These are phyloP conservation scores for Metschnikowia dekortorum DNA, from an alignment of 805 yeast genomes.

Conservation along the genomic window DNA sequence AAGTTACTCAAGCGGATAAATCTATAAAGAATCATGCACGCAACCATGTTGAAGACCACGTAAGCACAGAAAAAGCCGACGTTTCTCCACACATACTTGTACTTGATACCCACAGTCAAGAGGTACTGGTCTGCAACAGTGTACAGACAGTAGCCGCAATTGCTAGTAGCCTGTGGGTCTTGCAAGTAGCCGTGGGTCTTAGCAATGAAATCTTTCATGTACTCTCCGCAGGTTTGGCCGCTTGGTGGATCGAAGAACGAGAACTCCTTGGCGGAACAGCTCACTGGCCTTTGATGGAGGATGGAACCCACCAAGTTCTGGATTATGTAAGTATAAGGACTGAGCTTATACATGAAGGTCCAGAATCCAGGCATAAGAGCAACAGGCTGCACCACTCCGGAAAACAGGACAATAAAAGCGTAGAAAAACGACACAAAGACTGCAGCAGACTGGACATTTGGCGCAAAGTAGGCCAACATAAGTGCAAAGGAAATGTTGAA, in stretches of 20 bases:
- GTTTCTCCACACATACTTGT: slow-evolving; percentile 14
- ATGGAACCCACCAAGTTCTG: slow-evolving; percentile 47
- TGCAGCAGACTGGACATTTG: slow-evolving; percentile 64
- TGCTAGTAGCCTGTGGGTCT: slow-evolving; percentile 9
- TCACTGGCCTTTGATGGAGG: slow-evolving; percentile 41
- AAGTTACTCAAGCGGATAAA: slow-evolving; percentile 9
- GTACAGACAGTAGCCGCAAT: slow-evolving; percentile 12
- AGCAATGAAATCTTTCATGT: slow-evolving; percentile 9
- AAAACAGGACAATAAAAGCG: slow-evolving; percentile 55
- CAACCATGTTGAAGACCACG: slow-evolving; percentile 12
- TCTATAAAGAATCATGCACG: slow-evolving; percentile 12
- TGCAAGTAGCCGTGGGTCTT: slow-evolving; percentile 9
- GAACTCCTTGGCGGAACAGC: slow-evolving; percentile 47
- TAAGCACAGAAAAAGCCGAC: slow-evolving; percentile 12
- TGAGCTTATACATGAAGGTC: slow-evolving; percentile 43
- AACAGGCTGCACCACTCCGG: slow-evolving; percentile 47
- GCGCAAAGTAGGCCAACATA: slow-evolving; percentile 51
- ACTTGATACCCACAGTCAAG: slow-evolving; percentile 8
- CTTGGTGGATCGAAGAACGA: slow-evolving; percentile 47
- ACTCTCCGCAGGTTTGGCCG: slow-evolving; percentile 15
- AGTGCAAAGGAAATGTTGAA: slow-evolving; percentile 42
- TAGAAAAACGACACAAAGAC: slow-evolving; percentile 53
- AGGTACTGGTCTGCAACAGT: slow-evolving; percentile 11
- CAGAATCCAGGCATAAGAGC: slow-evolving; percentile 45
- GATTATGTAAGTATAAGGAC: slow-evolving; percentile 50